Evolutionary conservation across 2,329 filamentous ascomycete species (phyloP).

Genomic region (Xylaria digitata): DNA sequence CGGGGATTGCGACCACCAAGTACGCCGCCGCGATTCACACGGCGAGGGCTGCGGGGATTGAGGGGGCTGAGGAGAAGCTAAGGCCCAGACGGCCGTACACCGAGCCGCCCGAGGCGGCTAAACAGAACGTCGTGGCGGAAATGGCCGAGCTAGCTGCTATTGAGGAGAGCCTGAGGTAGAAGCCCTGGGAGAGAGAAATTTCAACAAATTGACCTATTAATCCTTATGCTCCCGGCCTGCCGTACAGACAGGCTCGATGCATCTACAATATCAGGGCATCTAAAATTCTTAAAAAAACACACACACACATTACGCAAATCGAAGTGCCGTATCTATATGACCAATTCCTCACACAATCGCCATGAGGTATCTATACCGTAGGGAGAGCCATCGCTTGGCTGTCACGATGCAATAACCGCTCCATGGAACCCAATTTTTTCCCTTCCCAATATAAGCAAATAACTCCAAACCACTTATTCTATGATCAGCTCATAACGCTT

Average conservation of each 20-base stretch:
- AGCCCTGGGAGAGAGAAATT: neutral
- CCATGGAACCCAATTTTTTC: neutral
- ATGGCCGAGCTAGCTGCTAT: conserved; percentile 53
- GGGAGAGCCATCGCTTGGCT: neutral
- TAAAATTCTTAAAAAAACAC: conserved; percentile 18
- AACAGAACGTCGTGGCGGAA: conserved; percentile 54
- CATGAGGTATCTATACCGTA: conserved; percentile 20
- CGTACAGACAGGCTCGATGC: neutral
- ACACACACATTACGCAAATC: conserved; percentile 7
- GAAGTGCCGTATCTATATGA: neutral
- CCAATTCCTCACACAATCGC: conserved; percentile 8
- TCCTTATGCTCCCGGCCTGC: neutral
- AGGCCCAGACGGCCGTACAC: conserved; percentile 72
- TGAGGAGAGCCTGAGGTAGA: conserved; percentile 44
- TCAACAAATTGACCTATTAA: conserved; percentile 18
- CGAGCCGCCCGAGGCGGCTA: conserved; percentile 57
- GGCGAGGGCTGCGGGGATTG: conserved; percentile 68
- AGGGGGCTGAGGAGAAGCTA: conserved; percentile 67
- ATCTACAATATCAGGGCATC: conserved; percentile 13
- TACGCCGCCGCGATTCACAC: conserved; percentile 72
- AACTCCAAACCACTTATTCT: conserved; percentile 13
- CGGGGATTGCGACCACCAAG: conserved; percentile 75
- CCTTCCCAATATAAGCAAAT: neutral
- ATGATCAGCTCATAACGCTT: conserved; percentile 3
- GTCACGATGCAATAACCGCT: conserved; percentile 9